Conservation (phyloP, 2,329 filamentous ascomycete species). For the Epichloe sp. region DNA sequence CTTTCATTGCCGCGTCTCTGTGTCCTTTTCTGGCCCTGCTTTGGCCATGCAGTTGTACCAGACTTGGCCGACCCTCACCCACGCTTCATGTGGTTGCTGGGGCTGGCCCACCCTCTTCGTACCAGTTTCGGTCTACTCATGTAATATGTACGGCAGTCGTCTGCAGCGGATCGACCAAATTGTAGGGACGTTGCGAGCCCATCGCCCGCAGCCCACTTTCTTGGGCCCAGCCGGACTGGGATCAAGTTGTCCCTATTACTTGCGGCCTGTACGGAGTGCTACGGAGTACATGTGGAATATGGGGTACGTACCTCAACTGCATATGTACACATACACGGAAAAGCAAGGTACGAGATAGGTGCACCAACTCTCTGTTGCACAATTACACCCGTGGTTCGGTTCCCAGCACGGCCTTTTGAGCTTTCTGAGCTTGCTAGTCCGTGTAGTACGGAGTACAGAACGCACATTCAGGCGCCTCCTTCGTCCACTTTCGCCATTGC, state of each 20-base stretch:
- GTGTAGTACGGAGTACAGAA: neutral
- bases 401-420: neutral
- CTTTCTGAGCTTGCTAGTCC: neutral
- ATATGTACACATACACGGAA: neutral
- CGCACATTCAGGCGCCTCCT: neutral
- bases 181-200: slow-evolving; percentile 2
- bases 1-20: neutral
- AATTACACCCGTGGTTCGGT: neutral
- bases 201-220: neutral
- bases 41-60: neutral
- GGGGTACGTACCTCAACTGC: neutral
- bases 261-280: neutral
- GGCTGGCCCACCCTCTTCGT: neutral
- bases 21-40: slow-evolving; percentile 2
- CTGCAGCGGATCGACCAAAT: neutral
- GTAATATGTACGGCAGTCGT: neutral
- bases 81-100: neutral
- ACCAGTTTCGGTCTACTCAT: neutral
- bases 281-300: neutral
- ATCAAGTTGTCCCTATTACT: neutral
- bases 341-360: neutral
- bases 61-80: neutral
- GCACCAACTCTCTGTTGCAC: neutral
- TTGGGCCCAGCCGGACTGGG: neutral
- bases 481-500: neutral